Base-by-base conservation (phyloP, 176 grass and related monocot species). In the Zoysia pacifica region DNA sequence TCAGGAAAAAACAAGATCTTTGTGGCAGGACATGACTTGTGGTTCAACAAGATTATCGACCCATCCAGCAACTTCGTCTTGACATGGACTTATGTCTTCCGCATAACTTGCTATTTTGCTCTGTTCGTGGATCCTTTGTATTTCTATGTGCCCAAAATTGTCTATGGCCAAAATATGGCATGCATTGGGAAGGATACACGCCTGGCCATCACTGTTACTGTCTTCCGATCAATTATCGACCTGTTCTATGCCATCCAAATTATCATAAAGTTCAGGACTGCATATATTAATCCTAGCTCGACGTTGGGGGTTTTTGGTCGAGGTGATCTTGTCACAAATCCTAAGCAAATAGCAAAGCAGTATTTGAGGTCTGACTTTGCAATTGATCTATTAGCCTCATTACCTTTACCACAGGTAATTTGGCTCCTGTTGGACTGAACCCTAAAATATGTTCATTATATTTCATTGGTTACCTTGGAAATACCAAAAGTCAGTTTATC, bases 401-500 rank as follows among this genome's bases (percentile, higher is more conserved):
- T 99, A 53, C 96, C 96, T 87, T 73, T 99, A 59, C 96, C 96
- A 18, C 96, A 99, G 96, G 96, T 99, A 93, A 65, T 38, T 74
- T 78, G 38, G 35, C 9, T 67, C 10, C 9, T 55, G 54, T 67
- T 79, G 18, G 53, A 69, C 47, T 49, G 48, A 48, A 72, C 11
- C 7, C 73, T 65, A 28, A 66, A 77, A 38, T 56, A 20, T 46
- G 10, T 66, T 71, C n/a, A 70, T 63, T 75, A 28, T 5, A 35
- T 68, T 60, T 16, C 37, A 49, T 18, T 73, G 11, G 42, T 18
- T 16, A 6, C 45, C 28, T 37, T 20, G 39, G 48, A 48, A 62
- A 7, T 38, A 37, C 61, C 67, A 60, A 63, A 73, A 83, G 14
- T 1, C 52, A 42, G 7, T 77, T 71, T 77, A 0, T 6, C 76